These are phyloP conservation scores for Arthrobotrys iridis DNA, from an alignment of 2,329 filamentous ascomycete species.

Conservation along the genomic window DNA sequence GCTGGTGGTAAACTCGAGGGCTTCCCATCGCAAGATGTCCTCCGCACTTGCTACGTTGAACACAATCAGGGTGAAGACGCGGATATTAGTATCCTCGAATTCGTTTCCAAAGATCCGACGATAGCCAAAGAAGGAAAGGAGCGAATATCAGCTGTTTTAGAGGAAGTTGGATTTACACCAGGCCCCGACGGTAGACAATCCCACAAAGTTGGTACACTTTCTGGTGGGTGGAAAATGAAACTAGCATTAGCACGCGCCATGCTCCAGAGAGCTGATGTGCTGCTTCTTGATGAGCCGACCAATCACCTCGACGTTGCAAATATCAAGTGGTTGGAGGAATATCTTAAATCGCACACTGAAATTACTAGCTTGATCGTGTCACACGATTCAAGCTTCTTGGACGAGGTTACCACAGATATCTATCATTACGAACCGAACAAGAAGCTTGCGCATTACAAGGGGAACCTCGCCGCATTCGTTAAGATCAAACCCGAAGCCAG, in stretches of 20 bases:
- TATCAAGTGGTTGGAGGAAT: constrained; percentile 94
- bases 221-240: constrained; percentile 99
- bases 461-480: constrained; percentile 85
- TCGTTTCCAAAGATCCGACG: constrained; percentile 73
- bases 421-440: constrained; percentile 95
- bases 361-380: constrained; percentile 98
- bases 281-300: constrained; percentile 96
- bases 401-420: constrained; percentile 97
- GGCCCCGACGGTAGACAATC: constrained; percentile 78
- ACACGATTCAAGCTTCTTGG: constrained; percentile 97
- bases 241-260: constrained; percentile 93
- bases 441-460: constrained; percentile 88
- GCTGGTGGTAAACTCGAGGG: constrained; percentile 95
- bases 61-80: constrained; percentile 99
- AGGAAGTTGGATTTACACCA: constrained; percentile 88
- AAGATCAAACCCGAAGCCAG: constrained; percentile 90
- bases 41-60: constrained; percentile 97
- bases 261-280: constrained; percentile 94
- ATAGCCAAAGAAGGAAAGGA: constrained; percentile 64
- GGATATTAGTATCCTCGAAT: constrained; percentile 93
- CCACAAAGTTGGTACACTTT: constrained; percentile 90
- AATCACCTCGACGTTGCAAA: constrained; percentile 98
- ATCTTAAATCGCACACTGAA: constrained; percentile 92
- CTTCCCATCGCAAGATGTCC: constrained; percentile 89
- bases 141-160: constrained; percentile 82